Percentiles rank a stretch among this genome's conserved stretches.
These are phyloP conservation scores for Fagopyrum homotropicum DNA, from an alignment of 148 eudicot species.

Conservation along the genomic window DNA sequence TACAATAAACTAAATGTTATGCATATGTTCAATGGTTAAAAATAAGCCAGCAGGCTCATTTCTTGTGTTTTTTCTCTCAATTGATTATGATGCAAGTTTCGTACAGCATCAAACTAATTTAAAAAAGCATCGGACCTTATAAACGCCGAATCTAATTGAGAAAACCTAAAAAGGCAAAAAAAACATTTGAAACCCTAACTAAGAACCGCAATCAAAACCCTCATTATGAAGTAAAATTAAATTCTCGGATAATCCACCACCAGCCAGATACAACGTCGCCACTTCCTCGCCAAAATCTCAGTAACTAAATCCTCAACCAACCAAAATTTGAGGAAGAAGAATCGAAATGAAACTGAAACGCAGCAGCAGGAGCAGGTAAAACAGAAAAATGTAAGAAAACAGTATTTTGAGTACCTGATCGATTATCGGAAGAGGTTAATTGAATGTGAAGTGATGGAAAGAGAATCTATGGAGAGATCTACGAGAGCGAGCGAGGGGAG, in stretches of 20 bases:
- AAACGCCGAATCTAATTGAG: background rate
- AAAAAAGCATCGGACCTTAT: background rate
- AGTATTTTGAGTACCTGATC: background rate
- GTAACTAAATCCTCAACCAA: background rate
- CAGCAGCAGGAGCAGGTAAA: background rate
- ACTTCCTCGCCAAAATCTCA: background rate
- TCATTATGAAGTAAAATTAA: background rate
- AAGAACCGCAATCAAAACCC: constrained; percentile 2
- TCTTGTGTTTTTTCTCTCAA: background rate
- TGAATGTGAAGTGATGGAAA: background rate
- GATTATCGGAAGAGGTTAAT: background rate
- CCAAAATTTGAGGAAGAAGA: background rate
- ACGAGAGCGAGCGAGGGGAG: constrained; percentile 2
- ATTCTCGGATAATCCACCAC: background rate
- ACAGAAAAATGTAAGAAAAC: background rate
- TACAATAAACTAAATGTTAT: too few relatives aligned
- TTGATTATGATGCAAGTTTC: background rate
- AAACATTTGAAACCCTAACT: background rate
- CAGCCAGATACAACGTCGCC: background rate
- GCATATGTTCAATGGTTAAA: too few relatives aligned
- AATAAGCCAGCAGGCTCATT: background rate
- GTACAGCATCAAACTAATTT: background rate
- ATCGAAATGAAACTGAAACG: background rate
- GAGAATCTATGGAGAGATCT: constrained; percentile 10
- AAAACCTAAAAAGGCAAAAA: constrained; percentile 4